Evolutionary conservation across 83 land plant genomes (phyloP), one percentile per base, ranked within the genome.

Genomic region (Larix sibirica): DNA sequence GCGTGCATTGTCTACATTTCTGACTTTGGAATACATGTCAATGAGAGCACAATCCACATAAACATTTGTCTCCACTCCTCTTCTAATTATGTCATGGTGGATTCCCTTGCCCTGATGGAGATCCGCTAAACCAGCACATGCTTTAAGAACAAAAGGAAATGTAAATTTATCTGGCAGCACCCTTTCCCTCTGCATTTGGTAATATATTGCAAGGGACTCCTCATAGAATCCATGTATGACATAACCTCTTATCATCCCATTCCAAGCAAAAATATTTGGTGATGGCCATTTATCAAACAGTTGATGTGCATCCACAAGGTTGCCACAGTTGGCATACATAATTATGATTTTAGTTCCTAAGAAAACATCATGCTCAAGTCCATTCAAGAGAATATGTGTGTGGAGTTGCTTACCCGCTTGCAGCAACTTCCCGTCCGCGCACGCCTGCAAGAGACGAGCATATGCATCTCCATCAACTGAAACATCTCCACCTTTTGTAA

Each of bases 231-330:
- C 42, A 9, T 67, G 23, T 84, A 54, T 54, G 14, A 54, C 68
- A 18, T 67, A 23, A 6, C 85, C 85, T 21, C 40, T 59, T 54
- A 93, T 89, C 83, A 93, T 80, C 3, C 89, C 88, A 18, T 92
- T 93, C 92, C 93, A 93, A 17, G 91, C 84, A 13, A 86, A n/a
- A 10, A 88, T 86, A 80, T 81, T 89, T 73, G 89, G 73, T 10
- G 88, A 79, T 16, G 86, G 85, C 91, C 91, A 89, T 91, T 81
- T 87, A 42, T 93, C 95, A 81, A 93, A 75, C 88, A 91, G 83
- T 20, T 58, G 9, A 28, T 87, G 83, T 1, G 95, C 95, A 80
- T 93, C 90, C 10, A 54, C 69, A 59, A 91, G 81, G 17, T 26
- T 42, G 0, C 70, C 85, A 40, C 90, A 91, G 61, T 91, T 93